Base-by-base conservation (phyloP, 2,329 filamentous ascomycete species). In the Sclerotinia nivalis region DNA sequence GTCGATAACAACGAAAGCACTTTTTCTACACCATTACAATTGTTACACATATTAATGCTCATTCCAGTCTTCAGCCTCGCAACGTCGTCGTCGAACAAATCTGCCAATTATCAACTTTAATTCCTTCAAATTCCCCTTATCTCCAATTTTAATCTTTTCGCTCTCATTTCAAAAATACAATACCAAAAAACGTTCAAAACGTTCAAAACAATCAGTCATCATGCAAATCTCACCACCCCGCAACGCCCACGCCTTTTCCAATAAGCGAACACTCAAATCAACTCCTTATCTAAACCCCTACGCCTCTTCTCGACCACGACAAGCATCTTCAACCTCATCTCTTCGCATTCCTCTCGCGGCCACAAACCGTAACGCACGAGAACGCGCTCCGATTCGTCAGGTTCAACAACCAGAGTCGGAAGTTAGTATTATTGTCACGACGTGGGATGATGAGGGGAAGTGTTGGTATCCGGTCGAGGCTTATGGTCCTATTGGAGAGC, bases 391-490 rank as follows among this genome's bases (percentile, higher is more conserved):
- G 7, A 12, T 64, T 34, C 66, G 66, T 25, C 56, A 69, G 28
- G 52, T 65, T n/a, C 59, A 69, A 56, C 67, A 54, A 40, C 67
- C n/a, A 55, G 67, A 69, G 54, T 47, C 67, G 47, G 68, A 69
- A 66, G 68, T 69, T n/a, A 69, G 68, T 62, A 69, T 69, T 31
- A 69, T 69, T 69, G 68, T 69, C 34, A 69, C 68, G 43, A 69
- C 61, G 31, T 69, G 68, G 68, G 68, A 69, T 59, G 68, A 69
- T 60, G 68, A 69, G 31, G 60, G 61, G 20, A 69, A 69, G 34
- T 69, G 68, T 43, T 69, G 68, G 68, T 69, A 69, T 66, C 68
- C 68, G 18, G 68, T 69, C 10, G 68, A 69, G 52, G 68, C 68
- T 15, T 69, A 65, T 18, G 68, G 68, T 34, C 68, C 68, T n/a